Percentiles rank a stretch among this genome's conserved stretches.
phyloP scores from a whole-genome alignment of 768 basidiomycete genomes.

The Leccinellum luteum region DNA sequence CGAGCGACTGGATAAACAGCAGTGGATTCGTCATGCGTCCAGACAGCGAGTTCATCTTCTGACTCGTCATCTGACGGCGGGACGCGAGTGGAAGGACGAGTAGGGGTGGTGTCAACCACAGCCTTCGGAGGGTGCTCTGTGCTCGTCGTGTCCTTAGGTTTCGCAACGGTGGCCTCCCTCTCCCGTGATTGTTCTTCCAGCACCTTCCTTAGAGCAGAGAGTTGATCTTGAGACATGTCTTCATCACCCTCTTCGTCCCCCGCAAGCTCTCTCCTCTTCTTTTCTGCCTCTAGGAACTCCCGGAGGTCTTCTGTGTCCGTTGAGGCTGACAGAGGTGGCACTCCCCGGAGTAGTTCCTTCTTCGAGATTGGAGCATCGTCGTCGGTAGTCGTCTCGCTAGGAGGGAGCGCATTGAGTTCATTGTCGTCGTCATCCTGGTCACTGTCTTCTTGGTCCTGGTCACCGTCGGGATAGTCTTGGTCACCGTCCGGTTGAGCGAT shows the following conservation, averaged over 20 bases:
- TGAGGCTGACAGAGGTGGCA: slow-evolving; percentile 45
- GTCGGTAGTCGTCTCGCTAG: slow-evolving; percentile 23
- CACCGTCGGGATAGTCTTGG: slow-evolving; percentile 39
- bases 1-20: slow-evolving; percentile 31
- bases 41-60: slow-evolving; percentile 49
- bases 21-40: slow-evolving; percentile 43
- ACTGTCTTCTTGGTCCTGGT: slow-evolving; percentile 43
- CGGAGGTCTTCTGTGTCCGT: slow-evolving; percentile 60
- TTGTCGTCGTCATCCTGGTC: slow-evolving; percentile 54
- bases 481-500: slow-evolving; percentile 41
- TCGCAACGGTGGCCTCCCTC: slow-evolving; percentile 7
- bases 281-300: slow-evolving; percentile 68
- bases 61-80: slow-evolving; percentile 32
- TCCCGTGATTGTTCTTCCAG: slow-evolving; percentile 12
- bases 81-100: slow-evolving; percentile 5
- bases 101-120: slow-evolving; percentile 19
- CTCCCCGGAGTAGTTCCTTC: slow-evolving; percentile 33
- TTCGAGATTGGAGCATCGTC: slow-evolving; percentile 30
- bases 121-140: background rate
- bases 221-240: slow-evolving; percentile 22
- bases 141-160: slow-evolving; percentile 4
- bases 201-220: slow-evolving; percentile 14
- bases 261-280: slow-evolving; percentile 42
- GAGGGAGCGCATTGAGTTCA: slow-evolving; percentile 55
- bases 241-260: slow-evolving; percentile 28